A percentile compares a stretch with the other conserved stretches of the same genome.
Evolutionary conservation across 2,329 filamentous ascomycete genomes (phyloP).

Genomic region (Trichoderma aggressivum): DNA sequence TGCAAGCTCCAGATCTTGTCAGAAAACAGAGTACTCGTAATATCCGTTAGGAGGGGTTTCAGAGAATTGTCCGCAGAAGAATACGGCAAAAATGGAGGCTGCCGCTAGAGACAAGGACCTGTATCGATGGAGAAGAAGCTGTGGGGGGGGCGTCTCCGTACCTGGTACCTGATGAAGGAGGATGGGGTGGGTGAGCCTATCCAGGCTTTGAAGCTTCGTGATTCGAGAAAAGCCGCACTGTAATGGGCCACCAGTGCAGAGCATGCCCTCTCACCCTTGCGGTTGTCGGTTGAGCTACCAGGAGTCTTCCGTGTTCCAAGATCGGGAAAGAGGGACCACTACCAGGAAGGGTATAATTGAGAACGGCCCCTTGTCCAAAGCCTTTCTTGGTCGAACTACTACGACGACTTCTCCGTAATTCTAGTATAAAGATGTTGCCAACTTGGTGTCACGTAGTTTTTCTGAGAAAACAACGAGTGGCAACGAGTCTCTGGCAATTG

Average conservation of each 20-base stretch:
- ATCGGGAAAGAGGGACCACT: slow-evolving; percentile 19
- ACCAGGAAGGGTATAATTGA: slow-evolving; percentile 19
- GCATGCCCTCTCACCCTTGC: slow-evolving; percentile 13
- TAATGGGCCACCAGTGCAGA: slow-evolving; percentile 14
- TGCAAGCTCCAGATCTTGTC: slow-evolving; percentile 15
- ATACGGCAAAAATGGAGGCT: slow-evolving; percentile 17
- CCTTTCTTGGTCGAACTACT: slow-evolving; percentile 9
- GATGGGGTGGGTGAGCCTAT: slow-evolving; percentile 19
- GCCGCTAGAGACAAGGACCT: slow-evolving; percentile 5
- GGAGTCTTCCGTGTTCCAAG: slow-evolving; percentile 19
- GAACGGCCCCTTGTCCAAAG: slow-evolving; percentile 14
- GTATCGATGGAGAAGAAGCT: slow-evolving; percentile 17
- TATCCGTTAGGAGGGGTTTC: slow-evolving; percentile 17
- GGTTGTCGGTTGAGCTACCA: slow-evolving; percentile 19
- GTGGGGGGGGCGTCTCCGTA: slow-evolving; percentile 20
- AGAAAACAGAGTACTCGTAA: slow-evolving; percentile 15
- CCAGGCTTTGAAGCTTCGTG: slow-evolving; percentile 20
- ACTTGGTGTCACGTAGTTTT: background rate
- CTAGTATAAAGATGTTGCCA: background rate
- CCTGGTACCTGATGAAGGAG: slow-evolving; percentile 22
- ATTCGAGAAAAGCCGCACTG: slow-evolving; percentile 22
- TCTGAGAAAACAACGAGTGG: background rate
- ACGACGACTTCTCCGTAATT: background rate
- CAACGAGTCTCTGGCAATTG: background rate
- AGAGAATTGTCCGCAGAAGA: slow-evolving; percentile 18